phyloP scores from a whole-genome alignment of 176 grass and related monocot species.

The Chloris gayana region DNA sequence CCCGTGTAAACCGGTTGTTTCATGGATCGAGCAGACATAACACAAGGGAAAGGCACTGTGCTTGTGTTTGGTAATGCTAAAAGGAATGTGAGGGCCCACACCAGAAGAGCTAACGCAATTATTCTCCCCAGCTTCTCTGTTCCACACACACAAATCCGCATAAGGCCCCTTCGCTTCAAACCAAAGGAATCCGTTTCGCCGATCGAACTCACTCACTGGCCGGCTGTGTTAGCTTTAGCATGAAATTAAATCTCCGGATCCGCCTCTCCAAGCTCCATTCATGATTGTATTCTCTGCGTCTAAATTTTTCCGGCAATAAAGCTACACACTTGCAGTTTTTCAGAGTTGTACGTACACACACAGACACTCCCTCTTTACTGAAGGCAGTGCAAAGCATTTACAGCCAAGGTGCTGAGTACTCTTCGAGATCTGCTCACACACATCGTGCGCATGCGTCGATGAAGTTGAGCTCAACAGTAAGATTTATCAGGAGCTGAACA shows the following conservation, averaged over 20 bases:
- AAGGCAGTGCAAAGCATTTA: neutral
- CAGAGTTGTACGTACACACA: neutral
- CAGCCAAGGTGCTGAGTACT: neutral
- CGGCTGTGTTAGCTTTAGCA: neutral
- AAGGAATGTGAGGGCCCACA: slow-evolving; percentile 54
- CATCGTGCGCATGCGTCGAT: slow-evolving; percentile 8
- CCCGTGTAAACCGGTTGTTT: slow-evolving; percentile 37
- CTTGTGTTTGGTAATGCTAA: slow-evolving; percentile 49
- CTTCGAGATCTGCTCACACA: neutral
- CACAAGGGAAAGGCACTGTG: neutral
- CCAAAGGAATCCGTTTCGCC: slow-evolving; percentile 47
- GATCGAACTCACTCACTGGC: neutral
- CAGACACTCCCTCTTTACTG: neutral
- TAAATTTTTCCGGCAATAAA: slow-evolving; percentile 1
- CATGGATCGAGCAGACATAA: slow-evolving; percentile 37
- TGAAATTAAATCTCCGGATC: slow-evolving; percentile 4
- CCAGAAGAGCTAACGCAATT: slow-evolving; percentile 26
- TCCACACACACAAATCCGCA: slow-evolving; percentile 29
- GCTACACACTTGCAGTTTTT: neutral
- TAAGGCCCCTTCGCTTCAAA: slow-evolving; percentile 29
- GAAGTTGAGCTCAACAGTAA: neutral
- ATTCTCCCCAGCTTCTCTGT: slow-evolving; percentile 35
- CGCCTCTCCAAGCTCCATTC: neutral
- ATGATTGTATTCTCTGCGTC: slow-evolving; percentile 42
- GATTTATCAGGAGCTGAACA: neutral